These are phyloP conservation scores for Gossypium turneri DNA, from an alignment of 345 rosid genomes.

Conservation along the genomic window DNA sequence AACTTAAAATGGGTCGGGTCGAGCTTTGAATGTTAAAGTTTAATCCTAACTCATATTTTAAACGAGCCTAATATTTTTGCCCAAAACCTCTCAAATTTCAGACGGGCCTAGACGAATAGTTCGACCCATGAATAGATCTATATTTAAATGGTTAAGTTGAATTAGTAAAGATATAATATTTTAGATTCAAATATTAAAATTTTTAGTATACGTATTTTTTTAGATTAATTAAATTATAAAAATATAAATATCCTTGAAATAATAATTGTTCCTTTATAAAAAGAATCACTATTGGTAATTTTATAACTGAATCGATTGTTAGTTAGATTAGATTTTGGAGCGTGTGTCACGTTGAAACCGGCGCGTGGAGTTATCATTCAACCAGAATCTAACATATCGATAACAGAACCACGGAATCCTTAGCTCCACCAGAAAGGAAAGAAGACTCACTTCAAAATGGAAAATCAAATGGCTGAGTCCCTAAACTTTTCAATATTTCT, in stretches of 20 bases:
- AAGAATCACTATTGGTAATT: too few relatives aligned
- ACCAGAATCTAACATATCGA: background rate
- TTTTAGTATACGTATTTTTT: too few relatives aligned
- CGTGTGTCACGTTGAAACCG: background rate
- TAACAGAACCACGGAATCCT: background rate
- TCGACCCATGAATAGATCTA: accelerated
- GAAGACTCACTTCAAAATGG: background rate
- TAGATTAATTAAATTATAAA: too few relatives aligned
- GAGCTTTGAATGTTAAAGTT: too few relatives aligned
- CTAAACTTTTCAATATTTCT: background rate
- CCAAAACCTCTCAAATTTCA: accelerated
- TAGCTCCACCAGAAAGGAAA: too few relatives aligned
- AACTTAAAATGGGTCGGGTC: too few relatives aligned
- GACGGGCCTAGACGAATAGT: accelerated
- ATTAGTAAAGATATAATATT: too few relatives aligned
- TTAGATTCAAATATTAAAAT: too few relatives aligned
- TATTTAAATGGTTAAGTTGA: too few relatives aligned
- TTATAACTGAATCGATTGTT: too few relatives aligned
- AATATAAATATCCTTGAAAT: background rate
- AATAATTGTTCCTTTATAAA: too few relatives aligned
- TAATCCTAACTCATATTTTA: too few relatives aligned
- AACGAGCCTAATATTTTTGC: accelerated
- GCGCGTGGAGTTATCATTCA: background rate
- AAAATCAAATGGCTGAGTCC: background rate
- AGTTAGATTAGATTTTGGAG: background rate